Percentiles rank a stretch among this genome's conserved stretches.
Evolutionary conservation across 2,329 filamentous ascomycete genomes (phyloP).

Genomic region (Blastomyces emzantsi): DNA sequence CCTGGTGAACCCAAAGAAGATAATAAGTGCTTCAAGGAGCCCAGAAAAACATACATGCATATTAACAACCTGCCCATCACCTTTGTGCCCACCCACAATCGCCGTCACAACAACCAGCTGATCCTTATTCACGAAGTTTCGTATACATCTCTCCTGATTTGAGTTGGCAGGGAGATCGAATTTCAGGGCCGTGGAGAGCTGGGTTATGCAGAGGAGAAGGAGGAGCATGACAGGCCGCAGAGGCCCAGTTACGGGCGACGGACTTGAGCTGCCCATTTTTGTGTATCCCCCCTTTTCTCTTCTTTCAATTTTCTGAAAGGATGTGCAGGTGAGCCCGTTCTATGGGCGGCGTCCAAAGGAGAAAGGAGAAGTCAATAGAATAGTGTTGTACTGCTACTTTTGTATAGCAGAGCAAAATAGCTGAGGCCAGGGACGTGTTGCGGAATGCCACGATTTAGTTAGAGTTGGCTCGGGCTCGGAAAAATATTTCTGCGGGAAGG

Average conservation of each 20-base stretch:
- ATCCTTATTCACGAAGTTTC: constrained; percentile 89
- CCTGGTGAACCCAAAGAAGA: not conserved
- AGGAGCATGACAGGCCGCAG: constrained; percentile 20
- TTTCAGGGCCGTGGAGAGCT: constrained; percentile 60
- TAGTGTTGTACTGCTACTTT: not conserved
- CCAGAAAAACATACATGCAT: constrained; percentile 62
- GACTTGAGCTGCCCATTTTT: constrained; percentile 24
- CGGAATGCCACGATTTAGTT: constrained; percentile 4
- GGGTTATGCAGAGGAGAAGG: constrained; percentile 26
- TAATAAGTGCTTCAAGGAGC: not conserved
- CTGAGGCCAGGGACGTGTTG: not conserved
- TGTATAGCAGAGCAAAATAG: not conserved
- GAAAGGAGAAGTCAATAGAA: not conserved
- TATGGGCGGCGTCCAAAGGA: not conserved
- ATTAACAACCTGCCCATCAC: constrained; percentile 87
- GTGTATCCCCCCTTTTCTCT: constrained; percentile 9
- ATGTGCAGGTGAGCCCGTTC: not conserved
- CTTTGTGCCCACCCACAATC: constrained; percentile 72
- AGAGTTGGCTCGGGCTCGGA: not conserved
- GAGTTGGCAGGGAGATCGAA: constrained; percentile 74
- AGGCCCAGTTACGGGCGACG: constrained; percentile 10
- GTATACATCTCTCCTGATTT: constrained; percentile 75
- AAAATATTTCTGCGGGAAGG: not conserved
- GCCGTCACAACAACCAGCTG: constrained; percentile 94
- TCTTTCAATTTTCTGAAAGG: not conserved